phyloP scores from a whole-genome alignment of 495 filamentous ascomycete species.

The Penicillium samsonianum region DNA sequence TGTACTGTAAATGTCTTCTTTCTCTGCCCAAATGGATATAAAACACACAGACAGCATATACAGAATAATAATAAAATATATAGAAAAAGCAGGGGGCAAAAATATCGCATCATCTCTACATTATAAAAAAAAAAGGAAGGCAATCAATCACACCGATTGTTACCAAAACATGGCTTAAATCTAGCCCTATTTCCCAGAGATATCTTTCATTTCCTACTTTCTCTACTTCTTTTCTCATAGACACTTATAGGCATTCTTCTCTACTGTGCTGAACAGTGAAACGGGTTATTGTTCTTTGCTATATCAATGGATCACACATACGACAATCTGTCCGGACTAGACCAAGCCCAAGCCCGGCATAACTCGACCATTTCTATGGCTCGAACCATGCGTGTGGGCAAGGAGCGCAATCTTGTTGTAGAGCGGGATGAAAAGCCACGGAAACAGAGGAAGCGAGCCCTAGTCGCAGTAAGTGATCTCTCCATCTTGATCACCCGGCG shows the following conservation, averaged over 20 bases:
- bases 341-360: constrained; percentile 18
- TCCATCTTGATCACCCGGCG: constrained; percentile 3
- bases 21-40: not conserved
- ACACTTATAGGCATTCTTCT: constrained; percentile 7
- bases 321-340: constrained; percentile 33
- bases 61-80: constrained; percentile 2
- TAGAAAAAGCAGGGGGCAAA: constrained; percentile 13
- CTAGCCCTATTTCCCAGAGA: constrained; percentile 31
- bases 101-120: not conserved
- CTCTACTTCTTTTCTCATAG: constrained; percentile 7
- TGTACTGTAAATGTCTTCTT: constrained; percentile 5
- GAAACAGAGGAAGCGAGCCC: constrained; percentile 55
- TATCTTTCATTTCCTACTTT: constrained; percentile 17
- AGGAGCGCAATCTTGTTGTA: constrained; percentile 26
- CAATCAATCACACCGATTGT: constrained; percentile 33
- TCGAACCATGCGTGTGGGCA: constrained; percentile 29
- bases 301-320: constrained; percentile 39
- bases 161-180: constrained; percentile 34
- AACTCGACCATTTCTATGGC: constrained; percentile 28
- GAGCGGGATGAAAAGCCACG: constrained; percentile 39
- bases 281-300: not conserved
- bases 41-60: not conserved
- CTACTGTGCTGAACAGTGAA: not conserved
- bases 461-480: constrained; percentile 63
- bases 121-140: constrained; percentile 1